phyloP scores from a whole-genome alignment of 2,329 filamentous ascomycete genomes.

The Phoma sp. region DNA sequence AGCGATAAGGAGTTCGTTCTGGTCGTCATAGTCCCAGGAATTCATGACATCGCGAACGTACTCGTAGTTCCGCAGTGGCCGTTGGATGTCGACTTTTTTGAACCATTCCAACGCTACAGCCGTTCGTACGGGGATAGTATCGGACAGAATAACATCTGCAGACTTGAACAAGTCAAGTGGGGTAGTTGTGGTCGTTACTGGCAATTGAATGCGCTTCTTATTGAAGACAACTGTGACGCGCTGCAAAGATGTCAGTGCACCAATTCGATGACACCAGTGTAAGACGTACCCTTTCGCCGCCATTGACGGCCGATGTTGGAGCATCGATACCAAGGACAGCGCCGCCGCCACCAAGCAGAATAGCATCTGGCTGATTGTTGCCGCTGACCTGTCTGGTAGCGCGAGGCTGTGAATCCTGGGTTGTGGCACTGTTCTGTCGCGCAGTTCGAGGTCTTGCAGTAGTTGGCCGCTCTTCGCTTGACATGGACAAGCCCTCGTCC shows the following conservation, averaged over 20 bases:
- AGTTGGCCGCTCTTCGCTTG: conserved; percentile 24
- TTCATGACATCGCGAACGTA: conserved; percentile 86
- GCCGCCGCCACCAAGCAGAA: conserved; percentile 54
- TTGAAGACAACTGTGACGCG: conserved; percentile 75
- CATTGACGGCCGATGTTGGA: conserved; percentile 80
- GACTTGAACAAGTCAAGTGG: conserved; percentile 73
- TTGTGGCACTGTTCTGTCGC: conserved; percentile 30
- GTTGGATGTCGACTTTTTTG: conserved; percentile 75
- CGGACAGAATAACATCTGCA: conserved; percentile 67
- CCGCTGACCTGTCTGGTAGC: conserved; percentile 34
- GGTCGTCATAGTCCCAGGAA: conserved; percentile 84
- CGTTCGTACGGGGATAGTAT: conserved; percentile 66
- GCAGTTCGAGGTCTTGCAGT: conserved; percentile 19
- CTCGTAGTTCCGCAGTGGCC: conserved; percentile 85
- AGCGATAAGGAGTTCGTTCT: conserved; percentile 75
- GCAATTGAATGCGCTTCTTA: conserved; percentile 71
- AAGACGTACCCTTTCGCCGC: conserved; percentile 71
- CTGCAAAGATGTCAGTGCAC: conserved; percentile 47
- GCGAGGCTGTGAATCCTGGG: conserved; percentile 10
- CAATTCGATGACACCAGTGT: not conserved
- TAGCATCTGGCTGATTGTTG: conserved; percentile 38
- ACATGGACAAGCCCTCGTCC: conserved; percentile 33
- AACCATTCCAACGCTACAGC: conserved; percentile 82
- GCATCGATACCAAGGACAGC: conserved; percentile 69
- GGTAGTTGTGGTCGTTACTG: conserved; percentile 76